Conservation (phyloP, 2,329 filamentous ascomycete genomes). For the Paraphaeosphaeria sporulosa region DNA sequence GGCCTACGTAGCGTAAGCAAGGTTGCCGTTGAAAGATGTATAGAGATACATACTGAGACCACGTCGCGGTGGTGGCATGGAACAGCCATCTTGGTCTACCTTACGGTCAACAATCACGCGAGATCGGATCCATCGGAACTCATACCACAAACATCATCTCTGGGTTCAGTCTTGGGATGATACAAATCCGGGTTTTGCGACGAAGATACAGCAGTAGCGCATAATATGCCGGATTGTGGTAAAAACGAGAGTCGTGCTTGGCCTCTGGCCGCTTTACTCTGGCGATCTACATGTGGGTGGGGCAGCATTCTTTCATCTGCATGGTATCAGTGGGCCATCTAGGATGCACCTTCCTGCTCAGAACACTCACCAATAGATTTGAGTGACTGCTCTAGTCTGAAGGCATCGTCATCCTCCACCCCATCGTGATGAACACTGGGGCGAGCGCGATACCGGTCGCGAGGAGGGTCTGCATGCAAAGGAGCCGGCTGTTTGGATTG, state of each 20-base stretch:
- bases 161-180: not conserved
- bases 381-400: constrained; percentile 29
- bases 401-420: constrained; percentile 34
- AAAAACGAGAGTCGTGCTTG: constrained; percentile 49
- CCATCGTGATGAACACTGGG: constrained; percentile 28
- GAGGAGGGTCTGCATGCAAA: constrained; percentile 15
- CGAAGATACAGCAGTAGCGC: constrained; percentile 8
- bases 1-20: constrained; percentile 22
- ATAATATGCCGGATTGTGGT: constrained; percentile 27
- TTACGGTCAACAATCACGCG: not conserved
- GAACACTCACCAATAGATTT: constrained; percentile 58
- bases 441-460: constrained; percentile 37
- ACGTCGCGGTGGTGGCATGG: not conserved
- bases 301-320: constrained; percentile 48
- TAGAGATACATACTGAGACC: constrained; percentile 18
- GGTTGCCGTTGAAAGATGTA: too few relatives aligned
- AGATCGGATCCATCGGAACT: not conserved
- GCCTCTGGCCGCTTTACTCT: constrained; percentile 45
- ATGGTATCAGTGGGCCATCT: not conserved
- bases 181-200: constrained; percentile 14
- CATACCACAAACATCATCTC: not conserved
- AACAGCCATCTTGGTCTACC: constrained; percentile 1
- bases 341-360: not conserved
- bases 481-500: constrained; percentile 21
- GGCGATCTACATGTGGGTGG: constrained; percentile 41